Base-by-base conservation (phyloP, 495 filamentous ascomycete genomes). In the Neurospora tetrasperma region DNA sequence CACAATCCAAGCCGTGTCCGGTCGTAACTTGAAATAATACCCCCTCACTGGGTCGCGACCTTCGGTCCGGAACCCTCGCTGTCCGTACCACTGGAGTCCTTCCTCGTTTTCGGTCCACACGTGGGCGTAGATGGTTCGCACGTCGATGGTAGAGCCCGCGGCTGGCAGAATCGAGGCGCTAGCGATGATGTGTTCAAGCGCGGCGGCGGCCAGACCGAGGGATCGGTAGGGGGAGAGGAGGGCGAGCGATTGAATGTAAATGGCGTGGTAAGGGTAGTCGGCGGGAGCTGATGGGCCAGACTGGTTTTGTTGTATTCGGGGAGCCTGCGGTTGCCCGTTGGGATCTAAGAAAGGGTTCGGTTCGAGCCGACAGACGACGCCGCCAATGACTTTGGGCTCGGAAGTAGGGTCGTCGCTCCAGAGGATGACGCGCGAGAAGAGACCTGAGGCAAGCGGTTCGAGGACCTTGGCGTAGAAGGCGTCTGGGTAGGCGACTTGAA, bases 21-120 rank as follows among this genome's bases (percentile, higher is more conserved):
- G 96, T 73, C 88, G 91, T 74, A 99, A 81, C 73, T 90, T 90
- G 72, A 90, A 88, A 84, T 99, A 99, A 82, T 98, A 99, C 10
- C 89, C 90, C 73, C 90, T 80, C 1, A 93, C 79, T 14, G 90
- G 83, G 48, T 78, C 72, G 68, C 83, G 79, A 23, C 82, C 87
- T 46, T 83, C 80, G 40, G 79, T 77, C 18, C 85, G 83, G 75
- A 99, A 99, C 5, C 95, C 94, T n/a, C 93, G 86, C 71, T 88
- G 87, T 27, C 80, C 75, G 85, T 99, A 99, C 96, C 96, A 99
- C 73, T 88, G 86, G 78, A 96, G 80, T 0, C 88, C 96, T 54
- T 97, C 96, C 12, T 88, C 86, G 78, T 99, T 98, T 73, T 90
- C 89, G 73, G 96, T 93, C 90, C 97, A 98, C 3, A 98, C 96